Base-by-base conservation (phyloP, 768 basidiomycete genomes). In the Nidularia pulvinata region DNA sequence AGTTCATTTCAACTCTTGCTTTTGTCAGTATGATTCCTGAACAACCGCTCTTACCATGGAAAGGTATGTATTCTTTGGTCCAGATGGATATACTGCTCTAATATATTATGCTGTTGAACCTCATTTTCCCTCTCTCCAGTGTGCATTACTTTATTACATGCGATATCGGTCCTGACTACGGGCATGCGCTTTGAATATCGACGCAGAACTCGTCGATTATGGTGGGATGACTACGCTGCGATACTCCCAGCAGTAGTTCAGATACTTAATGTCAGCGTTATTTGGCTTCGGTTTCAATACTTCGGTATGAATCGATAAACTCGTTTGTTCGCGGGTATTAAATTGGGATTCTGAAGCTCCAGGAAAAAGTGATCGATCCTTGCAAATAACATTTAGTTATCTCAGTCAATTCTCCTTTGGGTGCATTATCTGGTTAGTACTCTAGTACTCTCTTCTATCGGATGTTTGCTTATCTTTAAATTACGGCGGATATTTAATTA, bases 221-320 rank as follows among this genome's bases (percentile, higher is more conserved):
- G 50, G 50, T 51, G 50, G 50, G 50, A 51, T 30, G 50, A 51
- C 39, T 51, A 42, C 37, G 14, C 35, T n/a, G 37, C 35, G 7
- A 37, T 51, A 16, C 9, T 51, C 10, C 35, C 50, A 16, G 30
- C 35, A 11, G 35, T 4, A 7, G 7, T 51, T 25, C 34, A 51
- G 9, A 39, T 51, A 4, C 11, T 22, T 19, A 11, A 51, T 30
- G n/a, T 51, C 7, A 35, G 36, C 3, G 19, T 14, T 14, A 14
- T 51, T n/a, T 51, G 50, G 50, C 33, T 51, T 14, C 32, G 52
- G 10, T 42, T 53, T 10, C 19, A 49, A 32, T 10, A 30, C 10
- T 16, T 16, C 19, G 11, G 48, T 51, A 42, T 42, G 50, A 13
- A 49, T 35, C 25, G 4, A 30, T 49, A n/a, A 33, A 16, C 4